Percentiles rank a stretch among this genome's conserved stretches.
Conservation (phyloP, 345 rosid species). For the Eucalyptus curtisii region DNA sequence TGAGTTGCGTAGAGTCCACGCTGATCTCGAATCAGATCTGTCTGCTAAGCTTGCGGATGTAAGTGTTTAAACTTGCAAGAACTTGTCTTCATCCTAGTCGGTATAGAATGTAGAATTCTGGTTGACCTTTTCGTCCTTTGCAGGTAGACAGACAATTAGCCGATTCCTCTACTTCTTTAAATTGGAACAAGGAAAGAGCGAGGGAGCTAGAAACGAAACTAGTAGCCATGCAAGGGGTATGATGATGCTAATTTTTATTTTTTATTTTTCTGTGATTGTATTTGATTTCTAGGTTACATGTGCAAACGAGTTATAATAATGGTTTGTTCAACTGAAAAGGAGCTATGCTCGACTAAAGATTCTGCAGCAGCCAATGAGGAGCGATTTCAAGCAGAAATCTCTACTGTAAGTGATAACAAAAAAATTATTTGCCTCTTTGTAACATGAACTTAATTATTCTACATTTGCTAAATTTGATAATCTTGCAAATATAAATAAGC, state of each 20-base stretch:
- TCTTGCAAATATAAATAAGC: neutral
- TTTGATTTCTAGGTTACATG: neutral
- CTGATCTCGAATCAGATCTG: conserved; percentile 74
- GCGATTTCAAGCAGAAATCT: conserved; percentile 57
- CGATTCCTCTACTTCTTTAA: conserved; percentile 54
- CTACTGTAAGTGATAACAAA: conserved; percentile 46
- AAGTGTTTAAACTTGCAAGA: neutral
- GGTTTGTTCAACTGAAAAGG: conserved; percentile 31
- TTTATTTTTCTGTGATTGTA: neutral
- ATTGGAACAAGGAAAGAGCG: conserved; percentile 69
- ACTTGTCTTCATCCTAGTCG: neutral
- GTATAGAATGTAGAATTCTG: neutral
- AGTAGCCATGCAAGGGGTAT: conserved; percentile 56
- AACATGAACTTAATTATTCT: neutral
- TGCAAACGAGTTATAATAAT: neutral
- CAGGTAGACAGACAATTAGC: conserved; percentile 53
- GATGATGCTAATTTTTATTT: neutral
- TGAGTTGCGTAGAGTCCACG: conserved; percentile 48
- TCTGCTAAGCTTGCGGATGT: conserved; percentile 71
- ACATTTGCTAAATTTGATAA: neutral
- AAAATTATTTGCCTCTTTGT: neutral
- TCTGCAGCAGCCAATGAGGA: conserved; percentile 66
- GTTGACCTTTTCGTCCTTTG: neutral
- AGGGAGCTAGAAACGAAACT: conserved; percentile 57
- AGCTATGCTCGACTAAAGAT: conserved; percentile 54